These are phyloP conservation scores for Helianthus tuberosus DNA, from an alignment of 129 eudicot genomes.

Conservation along the genomic window DNA sequence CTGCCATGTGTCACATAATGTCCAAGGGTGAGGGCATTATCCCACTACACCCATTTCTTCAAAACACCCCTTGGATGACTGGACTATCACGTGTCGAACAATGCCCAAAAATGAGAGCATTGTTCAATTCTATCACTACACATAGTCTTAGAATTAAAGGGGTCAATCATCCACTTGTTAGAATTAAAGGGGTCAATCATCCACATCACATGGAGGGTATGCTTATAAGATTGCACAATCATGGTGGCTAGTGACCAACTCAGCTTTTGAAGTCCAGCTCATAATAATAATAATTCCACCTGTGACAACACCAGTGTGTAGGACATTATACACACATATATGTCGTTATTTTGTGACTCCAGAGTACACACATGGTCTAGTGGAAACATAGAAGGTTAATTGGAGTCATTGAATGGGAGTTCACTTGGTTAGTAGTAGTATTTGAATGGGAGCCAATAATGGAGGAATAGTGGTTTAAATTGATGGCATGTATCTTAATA, in stretches of 20 bases:
- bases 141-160: no score
- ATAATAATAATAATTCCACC: constrained; percentile 36
- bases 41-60: no score
- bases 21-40: no score
- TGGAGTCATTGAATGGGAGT: no score
- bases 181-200: constrained; percentile 13
- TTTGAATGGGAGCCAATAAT: no score
- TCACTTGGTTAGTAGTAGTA: no score
- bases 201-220: constrained; percentile 36
- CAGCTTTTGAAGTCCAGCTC: constrained; percentile 37
- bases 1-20: no score
- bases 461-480: background rate
- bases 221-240: constrained; percentile 28
- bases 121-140: no score
- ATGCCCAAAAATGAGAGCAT: no score
- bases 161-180: background rate
- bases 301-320: constrained; percentile 36
- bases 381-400: background rate
- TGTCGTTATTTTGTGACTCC: background rate
- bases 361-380: background rate
- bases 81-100: no score
- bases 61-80: no score
- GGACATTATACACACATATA: constrained; percentile 20
- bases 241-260: constrained; percentile 38
- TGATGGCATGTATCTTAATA: background rate